A percentile compares a stretch with the other conserved stretches of the same genome.
Conservation (phyloP, 192 early-diverging fungal species). For the Gorgonomyces haynaldii region DNA sequence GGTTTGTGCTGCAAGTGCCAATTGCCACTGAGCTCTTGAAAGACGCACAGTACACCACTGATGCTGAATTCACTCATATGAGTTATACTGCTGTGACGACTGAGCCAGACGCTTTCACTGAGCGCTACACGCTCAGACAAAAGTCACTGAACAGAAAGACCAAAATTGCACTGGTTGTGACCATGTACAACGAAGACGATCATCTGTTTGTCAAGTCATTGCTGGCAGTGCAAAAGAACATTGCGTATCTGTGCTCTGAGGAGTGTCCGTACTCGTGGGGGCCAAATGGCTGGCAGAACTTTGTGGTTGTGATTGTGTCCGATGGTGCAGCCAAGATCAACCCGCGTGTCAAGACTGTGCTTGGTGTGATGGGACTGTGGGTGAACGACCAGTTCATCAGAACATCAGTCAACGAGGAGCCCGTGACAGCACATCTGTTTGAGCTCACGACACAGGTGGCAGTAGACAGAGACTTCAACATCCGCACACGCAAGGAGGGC, state of each 20-base stretch:
- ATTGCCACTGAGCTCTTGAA: conserved; percentile 20
- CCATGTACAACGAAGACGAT: conserved; percentile 62
- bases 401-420: conserved; percentile 25
- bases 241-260: conserved; percentile 46
- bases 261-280: conserved; percentile 46
- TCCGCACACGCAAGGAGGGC: conserved; percentile 9
- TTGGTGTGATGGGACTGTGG: conserved; percentile 52
- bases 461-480: conserved; percentile 14
- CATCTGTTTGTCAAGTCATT: conserved; percentile 49
- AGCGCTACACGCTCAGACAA: conserved; percentile 49
- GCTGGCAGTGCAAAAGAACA: conserved; percentile 53
- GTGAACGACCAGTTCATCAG: conserved; percentile 36
- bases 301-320: conserved; percentile 60
- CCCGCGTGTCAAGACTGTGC: conserved; percentile 35
- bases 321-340: conserved; percentile 64
- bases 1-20: conserved; percentile 19
- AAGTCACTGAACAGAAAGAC: conserved; percentile 42
- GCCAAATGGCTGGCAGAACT: conserved; percentile 55
- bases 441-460: conserved; percentile 37
- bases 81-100: conserved; percentile 54
- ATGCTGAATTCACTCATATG: conserved; percentile 60
- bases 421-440: conserved; percentile 40
- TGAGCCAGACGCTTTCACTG: conserved; percentile 35
- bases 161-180: conserved; percentile 59
- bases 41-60: conserved; percentile 26